Conservation (phyloP, 2,329 filamentous ascomycete genomes). For the Endothia cerciana region DNA sequence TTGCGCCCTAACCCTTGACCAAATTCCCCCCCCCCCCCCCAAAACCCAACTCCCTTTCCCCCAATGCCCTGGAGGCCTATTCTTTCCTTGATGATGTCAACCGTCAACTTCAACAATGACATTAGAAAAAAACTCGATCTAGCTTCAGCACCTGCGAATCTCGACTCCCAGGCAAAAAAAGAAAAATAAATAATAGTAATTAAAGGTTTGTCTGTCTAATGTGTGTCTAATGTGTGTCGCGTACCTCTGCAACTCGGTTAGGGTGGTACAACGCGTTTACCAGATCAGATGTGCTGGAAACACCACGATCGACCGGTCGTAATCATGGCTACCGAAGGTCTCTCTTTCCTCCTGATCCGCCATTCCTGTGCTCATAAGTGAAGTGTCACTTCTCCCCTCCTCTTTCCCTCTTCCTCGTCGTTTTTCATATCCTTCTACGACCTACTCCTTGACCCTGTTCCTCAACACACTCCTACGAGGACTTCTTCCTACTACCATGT, state of each 20-base stretch:
- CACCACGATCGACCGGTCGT: neutral
- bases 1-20: neutral
- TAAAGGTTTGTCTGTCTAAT: no score
- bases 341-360: neutral
- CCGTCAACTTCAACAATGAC: no score
- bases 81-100: no score
- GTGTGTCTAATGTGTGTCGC: no score
- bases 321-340: neutral
- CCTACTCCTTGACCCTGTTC: neutral
- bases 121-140: neutral
- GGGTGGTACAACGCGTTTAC: no score
- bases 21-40: no score
- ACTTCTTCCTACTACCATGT: constrained; percentile 14
- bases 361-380: neutral
- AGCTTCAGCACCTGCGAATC: neutral
- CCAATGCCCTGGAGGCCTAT: no score
- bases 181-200: no score
- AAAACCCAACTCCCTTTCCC: no score
- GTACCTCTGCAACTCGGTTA: no score
- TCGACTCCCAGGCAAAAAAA: neutral
- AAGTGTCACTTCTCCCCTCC: constrained; percentile 12
- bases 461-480: constrained; percentile 21
- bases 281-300: neutral
- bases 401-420: constrained; percentile 5
- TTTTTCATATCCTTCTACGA: constrained; percentile 2